Evolutionary conservation across 108 stramenopile species (phyloP), one percentile per base, ranked within the genome.

Genomic region (Pseudonitzschia pungens): DNA sequence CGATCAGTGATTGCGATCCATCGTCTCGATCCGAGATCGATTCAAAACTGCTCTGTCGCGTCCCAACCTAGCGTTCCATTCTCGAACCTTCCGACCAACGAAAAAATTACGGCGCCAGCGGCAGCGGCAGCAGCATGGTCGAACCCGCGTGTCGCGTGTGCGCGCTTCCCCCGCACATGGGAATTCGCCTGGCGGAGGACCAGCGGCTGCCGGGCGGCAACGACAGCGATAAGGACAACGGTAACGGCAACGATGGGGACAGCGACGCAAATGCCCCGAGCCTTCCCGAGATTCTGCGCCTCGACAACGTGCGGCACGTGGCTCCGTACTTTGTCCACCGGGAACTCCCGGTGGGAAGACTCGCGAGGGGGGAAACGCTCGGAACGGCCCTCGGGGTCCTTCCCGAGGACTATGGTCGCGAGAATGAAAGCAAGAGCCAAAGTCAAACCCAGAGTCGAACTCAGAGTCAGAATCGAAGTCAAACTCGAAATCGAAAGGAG

Each of bases 91-190:
- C n/a, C n/a, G n/a, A 36, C 36, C 36, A 36, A 36, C 2, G 4
- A 2, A 36, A 36, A 36, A 6, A 36, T 2, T 6, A 36, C 36
- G 36, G 36, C 6, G 6, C 4, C 6, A 36, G 36, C 36, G 36
- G 36, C 36, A 36, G 36, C 2, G 6, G 6, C 2, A 36, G 6
- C 36, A 36, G 2, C 4, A 6, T 36, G 36, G 36, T 36, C 36
- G 36, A 36, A 6, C n/a, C 54, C 26, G n/a, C n/a, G n/a, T n/a
- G n/a, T n/a, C n/a, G n/a, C n/a, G n/a, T n/a, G n/a, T n/a, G n/a
- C n/a, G n/a, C n/a, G n/a, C 20, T 62, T 7, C 60, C 60, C n/a
- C 60, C 33, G 11, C 60, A 62, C 27, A 18, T 40, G 60, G 60
- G 60, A 31, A 33, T 62, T 40, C 40, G 33, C 60, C 60, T 33